Base-by-base conservation (phyloP, 495 filamentous ascomycete genomes). In the Neurospora terricola region DNA sequence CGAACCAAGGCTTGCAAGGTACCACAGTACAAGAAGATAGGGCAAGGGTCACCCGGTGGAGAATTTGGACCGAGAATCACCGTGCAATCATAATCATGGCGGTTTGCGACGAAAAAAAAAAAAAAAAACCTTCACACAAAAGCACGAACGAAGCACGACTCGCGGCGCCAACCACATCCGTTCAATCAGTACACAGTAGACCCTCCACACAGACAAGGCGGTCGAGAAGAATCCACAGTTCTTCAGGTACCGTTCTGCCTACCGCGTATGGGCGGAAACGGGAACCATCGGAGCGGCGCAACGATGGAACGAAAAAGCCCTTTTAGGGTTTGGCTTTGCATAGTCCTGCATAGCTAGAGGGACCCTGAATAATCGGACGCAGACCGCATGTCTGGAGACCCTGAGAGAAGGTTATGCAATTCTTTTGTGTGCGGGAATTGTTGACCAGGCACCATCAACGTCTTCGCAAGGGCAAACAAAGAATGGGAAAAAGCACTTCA, bases 91-190 rank as follows among this genome's bases (percentile, higher is more conserved):
- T 30, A 27, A 48, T 40, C 10, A 71, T 30, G 16, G 27, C 39
- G 42, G 34, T 42, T 42, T 45, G 70, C 70, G 30, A 71, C 23
- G 23, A 18, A 71, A 30, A 7, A 4, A 6, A 34, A 0, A 34
- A 16, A 34, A 62, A 62, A 62, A 62, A 34, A 34, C 48, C 48
- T 59, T 59, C 11, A 27, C 23, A 27, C 23, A 59, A 62, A 34
- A 34, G 54, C 54, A 62, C 73, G 69, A 70, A 71, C 37, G 69
- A 73, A 68, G 68, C 71, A 45, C 71, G 71, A 70, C 73, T 71
- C 43, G 70, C 69, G 72, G 40, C 66, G 43, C 70, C 72, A 69
- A 69, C 69, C 69, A 71, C 68, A 70, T 54, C 5, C 54, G 23
- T 62, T 62, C 54, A 30, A 14, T 30, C 27, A 62, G 54, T 34